These are phyloP conservation scores for Neofusicoccum sp. DNA, from an alignment of 2,329 filamentous ascomycete species.

Conservation along the genomic window DNA sequence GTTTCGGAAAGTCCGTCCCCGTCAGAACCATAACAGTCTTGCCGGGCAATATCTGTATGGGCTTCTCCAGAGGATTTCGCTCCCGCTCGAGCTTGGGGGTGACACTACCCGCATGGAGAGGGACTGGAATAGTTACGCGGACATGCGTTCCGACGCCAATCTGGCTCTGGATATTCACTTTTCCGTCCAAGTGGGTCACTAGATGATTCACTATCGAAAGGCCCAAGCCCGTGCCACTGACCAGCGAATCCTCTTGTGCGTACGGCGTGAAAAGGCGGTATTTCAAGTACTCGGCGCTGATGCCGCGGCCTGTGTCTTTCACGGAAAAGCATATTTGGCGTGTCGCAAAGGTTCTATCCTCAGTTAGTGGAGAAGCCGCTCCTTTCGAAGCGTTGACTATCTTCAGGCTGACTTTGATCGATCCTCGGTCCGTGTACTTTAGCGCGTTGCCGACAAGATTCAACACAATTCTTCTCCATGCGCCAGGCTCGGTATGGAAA, in stretches of 20 bases:
- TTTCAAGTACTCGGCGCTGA: conserved; percentile 42
- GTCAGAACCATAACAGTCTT: not conserved
- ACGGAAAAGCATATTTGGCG: conserved; percentile 31
- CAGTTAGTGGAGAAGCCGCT: not conserved
- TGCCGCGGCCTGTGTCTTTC: conserved; percentile 41
- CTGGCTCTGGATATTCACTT: conserved; percentile 40
- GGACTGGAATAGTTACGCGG: conserved; percentile 26
- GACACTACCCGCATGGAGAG: conserved; percentile 40
- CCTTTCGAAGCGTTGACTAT: not conserved
- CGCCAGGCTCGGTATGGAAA: conserved; percentile 47
- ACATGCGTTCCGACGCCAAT: conserved; percentile 42
- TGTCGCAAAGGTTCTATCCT: not conserved
- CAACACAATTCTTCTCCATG: conserved; percentile 24
- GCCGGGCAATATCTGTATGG: conserved; percentile 13
- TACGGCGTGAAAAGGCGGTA: conserved; percentile 42
- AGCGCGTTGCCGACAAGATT: conserved; percentile 26
- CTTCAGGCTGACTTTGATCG: not conserved
- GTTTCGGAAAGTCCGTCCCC: not conserved
- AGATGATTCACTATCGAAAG: conserved; percentile 43
- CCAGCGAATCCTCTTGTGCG: conserved; percentile 42
- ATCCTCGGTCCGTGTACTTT: conserved; percentile 23
- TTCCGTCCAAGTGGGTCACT: conserved; percentile 38
- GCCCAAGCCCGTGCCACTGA: conserved; percentile 42
- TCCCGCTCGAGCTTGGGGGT: not conserved
- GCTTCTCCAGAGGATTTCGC: conserved; percentile 19